Base-by-base conservation (phyloP, 257 asterid species). In the Paraleonurus japonicus region DNA sequence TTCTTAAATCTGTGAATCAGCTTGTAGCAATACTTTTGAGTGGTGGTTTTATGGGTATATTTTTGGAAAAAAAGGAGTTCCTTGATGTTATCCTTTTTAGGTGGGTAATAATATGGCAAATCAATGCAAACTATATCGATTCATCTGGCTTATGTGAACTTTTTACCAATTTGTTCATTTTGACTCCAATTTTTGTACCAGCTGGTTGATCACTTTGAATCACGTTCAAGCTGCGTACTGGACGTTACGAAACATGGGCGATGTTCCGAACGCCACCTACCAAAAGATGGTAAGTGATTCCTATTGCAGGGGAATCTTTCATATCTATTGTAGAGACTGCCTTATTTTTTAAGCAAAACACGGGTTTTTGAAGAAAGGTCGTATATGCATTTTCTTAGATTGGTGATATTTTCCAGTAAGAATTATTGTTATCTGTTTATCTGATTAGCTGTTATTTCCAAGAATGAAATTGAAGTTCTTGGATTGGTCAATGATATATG, bases 131-230 rank as follows among this genome's bases (percentile, higher is more conserved):
- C 33, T 37, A 4, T 53, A 20, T 47, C 1, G 13, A 9, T 50
- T 23, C 57, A 61, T 59, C 27, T 67, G 61, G 27, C 41, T 53
- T 59, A 17, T 72, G 32, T 72, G 26, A 33, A 33, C 2, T 73
- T 20, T 76, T 61, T 65, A 60, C 71, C 65, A 67, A 22, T 61
- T 72, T 61, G 69, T 76, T 60, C 37, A 67, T 59, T 20, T 72
- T 80, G 75, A 54, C 66, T 76, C 48, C 65, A 37, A 60, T 55
- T 68, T 47, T 72, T 81, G 72, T 62, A 23, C 74, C 85, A 95
- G 99, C 74, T 87, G 85, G 91, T 92, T 75, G 83, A 83, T 76
- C 87, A 87, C 79, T 68, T 95, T 81, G 92, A 88, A 67, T 76
- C 86, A 45, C 82, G 81, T 66, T 77, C 97, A 57, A 75, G 67